Evolutionary conservation across 345 rosid genomes (phyloP).

Genomic region (Eucalyptus caleyi): DNA sequence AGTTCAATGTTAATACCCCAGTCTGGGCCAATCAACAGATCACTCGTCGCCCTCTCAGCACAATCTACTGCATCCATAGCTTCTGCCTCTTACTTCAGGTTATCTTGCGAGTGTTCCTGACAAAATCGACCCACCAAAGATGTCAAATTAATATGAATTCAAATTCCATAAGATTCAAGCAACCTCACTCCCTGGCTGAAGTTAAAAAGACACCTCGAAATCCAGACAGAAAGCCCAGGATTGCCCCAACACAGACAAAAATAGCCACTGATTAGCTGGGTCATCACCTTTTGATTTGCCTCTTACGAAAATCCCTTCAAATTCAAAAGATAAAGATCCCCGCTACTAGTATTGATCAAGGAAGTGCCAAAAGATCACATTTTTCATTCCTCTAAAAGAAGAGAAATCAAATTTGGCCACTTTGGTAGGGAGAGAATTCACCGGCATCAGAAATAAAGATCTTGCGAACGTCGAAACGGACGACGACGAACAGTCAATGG

Average conservation of each 20-base stretch:
- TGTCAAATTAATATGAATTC: background rate
- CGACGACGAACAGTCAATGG: background rate
- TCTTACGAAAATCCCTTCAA: background rate
- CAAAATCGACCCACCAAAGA: background rate
- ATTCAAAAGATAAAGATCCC: background rate
- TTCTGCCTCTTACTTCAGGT: background rate
- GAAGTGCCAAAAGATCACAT: background rate
- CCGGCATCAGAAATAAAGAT: background rate
- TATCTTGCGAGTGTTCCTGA: background rate
- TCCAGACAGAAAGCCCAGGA: background rate
- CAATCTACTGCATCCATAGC: slow-evolving; percentile 71
- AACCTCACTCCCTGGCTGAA: background rate
- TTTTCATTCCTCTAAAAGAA: background rate
- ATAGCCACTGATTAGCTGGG: background rate
- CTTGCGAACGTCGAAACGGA: background rate
- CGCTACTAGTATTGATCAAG: background rate
- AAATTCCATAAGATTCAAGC: background rate
- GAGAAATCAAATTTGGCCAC: background rate
- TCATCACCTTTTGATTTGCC: background rate
- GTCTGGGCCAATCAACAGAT: slow-evolving; percentile 84
- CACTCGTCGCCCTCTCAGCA: slow-evolving; percentile 95
- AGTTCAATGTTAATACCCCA: slow-evolving; percentile 95
- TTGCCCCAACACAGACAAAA: background rate
- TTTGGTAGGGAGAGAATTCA: background rate
- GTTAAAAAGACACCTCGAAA: background rate